Evolutionary conservation across 2,329 filamentous ascomycete genomes (phyloP).

Genomic region (Epichloe bromicola): DNA sequence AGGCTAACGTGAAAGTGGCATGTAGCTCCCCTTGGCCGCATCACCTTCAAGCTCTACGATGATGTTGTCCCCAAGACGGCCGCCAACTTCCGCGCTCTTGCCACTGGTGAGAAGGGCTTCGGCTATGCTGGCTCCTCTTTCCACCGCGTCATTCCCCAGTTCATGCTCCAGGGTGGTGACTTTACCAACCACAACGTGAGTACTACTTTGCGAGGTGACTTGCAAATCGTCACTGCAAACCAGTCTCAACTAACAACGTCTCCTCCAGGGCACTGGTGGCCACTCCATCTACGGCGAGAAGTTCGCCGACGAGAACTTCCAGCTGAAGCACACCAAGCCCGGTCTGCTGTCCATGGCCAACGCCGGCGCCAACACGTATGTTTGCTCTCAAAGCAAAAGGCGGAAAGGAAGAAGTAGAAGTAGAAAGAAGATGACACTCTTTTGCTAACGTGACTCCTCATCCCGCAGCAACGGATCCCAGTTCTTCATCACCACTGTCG

Average conservation of each 20-base stretch:
- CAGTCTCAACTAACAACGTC: neutral
- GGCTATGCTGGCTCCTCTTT: constrained; percentile 75
- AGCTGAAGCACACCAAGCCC: constrained; percentile 10
- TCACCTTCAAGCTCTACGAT: constrained; percentile 83
- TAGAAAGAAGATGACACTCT: too few species aligned
- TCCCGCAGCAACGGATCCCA: constrained; percentile 77
- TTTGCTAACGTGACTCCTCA: too few species aligned
- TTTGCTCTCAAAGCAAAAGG: neutral
- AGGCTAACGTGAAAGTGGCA: neutral
- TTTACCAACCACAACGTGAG: constrained; percentile 80
- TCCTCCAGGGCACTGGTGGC: constrained; percentile 10
- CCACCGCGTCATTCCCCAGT: constrained; percentile 85
- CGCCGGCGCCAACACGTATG: constrained; percentile 12
- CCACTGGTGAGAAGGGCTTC: constrained; percentile 67
- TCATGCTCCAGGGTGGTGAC: constrained; percentile 96
- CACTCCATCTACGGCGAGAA: constrained; percentile 12
- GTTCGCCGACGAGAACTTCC: constrained; percentile 11
- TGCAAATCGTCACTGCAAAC: neutral
- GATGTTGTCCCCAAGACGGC: constrained; percentile 78
- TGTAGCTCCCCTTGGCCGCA: constrained; percentile 41
- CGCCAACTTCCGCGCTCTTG: constrained; percentile 74
- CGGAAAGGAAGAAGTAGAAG: neutral
- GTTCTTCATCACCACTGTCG: constrained; percentile 94
- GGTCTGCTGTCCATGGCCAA: constrained; percentile 12
- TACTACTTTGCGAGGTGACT: neutral